Evolutionary conservation across 306 rosid genomes (phyloP), one percentile per base, ranked within the genome.

Genomic region (Prunus mira): DNA sequence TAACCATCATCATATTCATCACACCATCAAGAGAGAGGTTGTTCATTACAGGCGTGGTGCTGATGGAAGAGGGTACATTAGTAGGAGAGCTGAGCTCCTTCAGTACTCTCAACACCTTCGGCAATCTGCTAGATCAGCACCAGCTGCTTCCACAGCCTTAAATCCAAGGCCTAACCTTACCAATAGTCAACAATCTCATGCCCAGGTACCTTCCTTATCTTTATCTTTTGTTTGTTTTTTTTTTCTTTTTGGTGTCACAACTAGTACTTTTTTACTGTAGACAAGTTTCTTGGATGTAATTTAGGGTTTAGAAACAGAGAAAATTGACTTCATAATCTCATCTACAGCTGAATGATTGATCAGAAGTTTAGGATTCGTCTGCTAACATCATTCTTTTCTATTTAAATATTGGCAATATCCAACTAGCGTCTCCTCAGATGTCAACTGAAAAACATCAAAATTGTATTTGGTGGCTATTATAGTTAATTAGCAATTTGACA

Each of bases 61-160:
- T 67, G 70, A 49, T 19, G 61, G 64, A 41, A 82, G 79, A 74
- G 89, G 87, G 64, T 83, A 79, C 72, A 62, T 43, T 14, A 84
- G 86, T 67, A 86, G 98, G 82, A 91, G 84, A 82, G 84, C 86
- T 49, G 86, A 91, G 82, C 84, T 93, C 54, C 98, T 93, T 67
- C 87, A 56, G 63, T 88, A 91, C 79, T 88, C 97, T 3, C 88
- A 75, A 74, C 84, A 45, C 13, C 87, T 93, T 32, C 82, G 97
- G 0, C 65, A 74, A 19, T 89, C 93, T 27, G 81, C 88, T 34
- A 76, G 61, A 82, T 71, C 66, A 77, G 67, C 86, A 61, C 74
- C 65, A 80, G 55, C 84, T 49, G 67, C 82, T 10, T 65, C 73
- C 62, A 66, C 79, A 15, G 83, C 90, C 67, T 75, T 66, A 22